Conservation (phyloP, 169 alveolate species). For the Ichthyophthirius multifiliis region DNA sequence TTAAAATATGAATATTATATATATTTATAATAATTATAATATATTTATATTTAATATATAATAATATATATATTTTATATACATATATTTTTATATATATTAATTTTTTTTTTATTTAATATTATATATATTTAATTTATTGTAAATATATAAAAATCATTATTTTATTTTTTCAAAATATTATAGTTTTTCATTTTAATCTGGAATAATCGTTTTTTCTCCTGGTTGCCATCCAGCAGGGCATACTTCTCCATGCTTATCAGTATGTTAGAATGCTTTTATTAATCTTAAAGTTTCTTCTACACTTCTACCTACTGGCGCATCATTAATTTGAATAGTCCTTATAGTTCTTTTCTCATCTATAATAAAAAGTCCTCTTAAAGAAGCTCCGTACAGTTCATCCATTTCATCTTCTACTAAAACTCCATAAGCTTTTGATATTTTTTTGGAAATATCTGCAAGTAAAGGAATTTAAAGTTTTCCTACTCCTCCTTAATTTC, state of each 20-base stretch:
- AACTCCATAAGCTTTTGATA: slow-evolving; percentile 93
- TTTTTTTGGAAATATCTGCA: slow-evolving; percentile 91
- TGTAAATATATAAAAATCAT: too few relatives aligned
- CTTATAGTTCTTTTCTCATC: slow-evolving; percentile 96
- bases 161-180: slow-evolving; percentile 64
- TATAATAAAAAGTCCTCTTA: slow-evolving; percentile 97
- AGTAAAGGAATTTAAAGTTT: slow-evolving; percentile 89
- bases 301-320: slow-evolving; percentile 79
- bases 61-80: too few relatives aligned
- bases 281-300: slow-evolving; percentile 95
- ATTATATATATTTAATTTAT: too few relatives aligned
- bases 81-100: too few relatives aligned
- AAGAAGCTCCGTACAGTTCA: slow-evolving; percentile 69
- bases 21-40: too few relatives aligned
- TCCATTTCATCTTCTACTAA: slow-evolving; percentile 67
- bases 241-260: slow-evolving; percentile 97
- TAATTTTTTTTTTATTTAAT: too few relatives aligned
- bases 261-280: slow-evolving; percentile 95
- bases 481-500: slow-evolving; percentile 80
- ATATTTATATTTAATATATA: too few relatives aligned
- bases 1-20: too few relatives aligned
- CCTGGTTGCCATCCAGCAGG: slow-evolving; percentile 99
- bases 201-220: slow-evolving; percentile 93
- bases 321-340: slow-evolving; percentile 93
- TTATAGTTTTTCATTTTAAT: slow-evolving; percentile 82